These are phyloP conservation scores for Pichia sp. DNA, from an alignment of 1,139 yeast species.

Conservation along the genomic window DNA sequence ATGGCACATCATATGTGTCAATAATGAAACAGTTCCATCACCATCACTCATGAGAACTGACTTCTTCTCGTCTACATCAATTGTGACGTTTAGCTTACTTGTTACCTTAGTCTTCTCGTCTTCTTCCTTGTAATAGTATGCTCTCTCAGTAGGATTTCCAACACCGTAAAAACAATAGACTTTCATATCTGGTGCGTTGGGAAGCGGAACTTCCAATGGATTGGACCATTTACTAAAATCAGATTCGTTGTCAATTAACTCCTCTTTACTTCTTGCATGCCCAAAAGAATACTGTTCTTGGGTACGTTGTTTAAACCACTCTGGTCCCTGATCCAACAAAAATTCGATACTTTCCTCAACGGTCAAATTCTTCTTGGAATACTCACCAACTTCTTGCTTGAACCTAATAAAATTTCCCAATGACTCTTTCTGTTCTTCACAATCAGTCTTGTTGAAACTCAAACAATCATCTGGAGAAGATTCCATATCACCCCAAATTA, in stretches of 20 bases:
- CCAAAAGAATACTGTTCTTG: constrained; percentile 74
- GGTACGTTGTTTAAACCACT: constrained; percentile 64
- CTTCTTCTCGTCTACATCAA: constrained; percentile 44
- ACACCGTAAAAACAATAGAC: constrained; percentile 89
- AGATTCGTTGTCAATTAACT: constrained; percentile 55
- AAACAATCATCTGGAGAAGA: constrained; percentile 53
- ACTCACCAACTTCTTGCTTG: constrained; percentile 33
- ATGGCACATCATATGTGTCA: constrained; percentile 74
- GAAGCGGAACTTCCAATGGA: constrained; percentile 86
- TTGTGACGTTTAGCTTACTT: constrained; percentile 55
- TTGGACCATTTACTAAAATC: constrained; percentile 81
- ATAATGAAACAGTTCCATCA: constrained; percentile 86
- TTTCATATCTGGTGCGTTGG: constrained; percentile 89
- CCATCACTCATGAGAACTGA: constrained; percentile 86
- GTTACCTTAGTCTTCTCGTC: constrained; percentile 32
- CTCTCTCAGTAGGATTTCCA: constrained; percentile 92
- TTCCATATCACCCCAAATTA: constrained; percentile 72
- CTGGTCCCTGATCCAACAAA: constrained; percentile 56
- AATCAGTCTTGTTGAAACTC: constrained; percentile 16
- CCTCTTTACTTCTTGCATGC: constrained; percentile 48
- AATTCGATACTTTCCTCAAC: constrained; percentile 59
- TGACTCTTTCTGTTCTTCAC: constrained; percentile 28
- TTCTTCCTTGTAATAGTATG: constrained; percentile 74
- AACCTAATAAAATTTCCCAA: constrained; percentile 77
- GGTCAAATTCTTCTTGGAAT: constrained; percentile 50